Evolutionary conservation across 2,329 filamentous ascomycete genomes (phyloP).

Genomic region (Amylocarpus encephaloides): DNA sequence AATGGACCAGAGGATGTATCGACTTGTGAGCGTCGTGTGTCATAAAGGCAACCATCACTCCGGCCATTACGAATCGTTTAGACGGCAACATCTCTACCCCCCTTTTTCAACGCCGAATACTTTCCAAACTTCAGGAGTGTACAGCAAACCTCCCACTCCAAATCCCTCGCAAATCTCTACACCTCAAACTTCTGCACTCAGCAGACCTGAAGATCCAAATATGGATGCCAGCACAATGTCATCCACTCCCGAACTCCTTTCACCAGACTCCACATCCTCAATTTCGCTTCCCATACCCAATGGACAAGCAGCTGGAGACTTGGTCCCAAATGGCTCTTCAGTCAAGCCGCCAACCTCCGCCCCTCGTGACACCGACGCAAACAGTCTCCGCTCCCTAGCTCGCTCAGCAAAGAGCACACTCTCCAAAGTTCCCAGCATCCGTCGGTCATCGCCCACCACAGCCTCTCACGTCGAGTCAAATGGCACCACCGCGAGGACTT

Average conservation of each 20-base stretch:
- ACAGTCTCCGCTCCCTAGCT: constrained; percentile 50
- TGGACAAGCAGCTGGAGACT: constrained; percentile 10
- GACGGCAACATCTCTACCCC: constrained; percentile 71
- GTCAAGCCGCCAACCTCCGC: constrained; percentile 18
- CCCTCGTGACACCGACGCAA: constrained; percentile 40
- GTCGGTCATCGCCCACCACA: constrained; percentile 8
- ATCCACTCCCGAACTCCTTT: constrained; percentile 26
- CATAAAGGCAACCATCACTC: constrained; percentile 95
- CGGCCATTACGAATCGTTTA: constrained; percentile 94
- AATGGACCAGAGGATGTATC: constrained; percentile 72
- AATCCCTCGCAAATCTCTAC: constrained; percentile 25
- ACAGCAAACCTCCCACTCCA: constrained; percentile 34
- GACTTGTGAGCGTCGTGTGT: constrained; percentile 78
- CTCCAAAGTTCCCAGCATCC: constrained; percentile 33
- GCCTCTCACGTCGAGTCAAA: constrained; percentile 3
- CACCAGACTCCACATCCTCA: constrained; percentile 25
- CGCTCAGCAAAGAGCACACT: constrained; percentile 50
- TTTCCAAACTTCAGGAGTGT: constrained; percentile 69
- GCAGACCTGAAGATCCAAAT: constrained; percentile 24
- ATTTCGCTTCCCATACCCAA: constrained; percentile 23
- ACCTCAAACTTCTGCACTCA: constrained; percentile 32
- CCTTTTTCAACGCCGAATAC: constrained; percentile 79
- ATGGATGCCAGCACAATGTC: constrained; percentile 21
- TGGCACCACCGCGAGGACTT: constrained; percentile 1
- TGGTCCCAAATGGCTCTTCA: constrained; percentile 9